Percentiles rank a stretch among this genome's conserved stretches.
phyloP scores from a whole-genome alignment of 148 eudicot genomes.

The Fallopia convolvulus region DNA sequence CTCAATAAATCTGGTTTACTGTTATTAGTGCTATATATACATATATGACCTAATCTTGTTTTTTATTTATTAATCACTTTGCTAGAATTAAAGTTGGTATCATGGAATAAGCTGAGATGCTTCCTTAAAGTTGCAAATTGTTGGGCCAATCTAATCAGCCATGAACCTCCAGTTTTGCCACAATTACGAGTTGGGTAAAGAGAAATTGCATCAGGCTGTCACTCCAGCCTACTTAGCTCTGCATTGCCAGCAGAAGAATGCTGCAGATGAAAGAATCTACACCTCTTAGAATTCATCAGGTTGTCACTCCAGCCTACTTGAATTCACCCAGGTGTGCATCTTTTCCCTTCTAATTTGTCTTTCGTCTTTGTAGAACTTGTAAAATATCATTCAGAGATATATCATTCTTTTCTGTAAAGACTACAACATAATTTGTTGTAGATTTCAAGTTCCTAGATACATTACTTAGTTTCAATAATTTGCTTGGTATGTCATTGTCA shows the following conservation, averaged over 20 bases:
- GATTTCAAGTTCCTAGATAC: not conserved
- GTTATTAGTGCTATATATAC: not conserved
- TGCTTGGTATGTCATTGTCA: not conserved
- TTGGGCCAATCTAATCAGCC: constrained; percentile 67
- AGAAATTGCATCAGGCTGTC: not conserved
- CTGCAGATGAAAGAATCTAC: not conserved
- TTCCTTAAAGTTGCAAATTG: constrained; percentile 62
- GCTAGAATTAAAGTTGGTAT: constrained; percentile 30
- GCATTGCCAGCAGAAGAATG: not conserved
- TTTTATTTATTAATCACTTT: not conserved
- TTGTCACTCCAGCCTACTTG: not conserved
- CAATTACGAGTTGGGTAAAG: constrained; percentile 30
- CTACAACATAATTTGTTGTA: not conserved
- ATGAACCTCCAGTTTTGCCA: constrained; percentile 56
- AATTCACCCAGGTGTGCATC: not conserved
- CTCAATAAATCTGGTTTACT: not conserved
- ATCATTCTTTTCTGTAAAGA: constrained; percentile 5
- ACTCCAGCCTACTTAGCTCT: not conserved
- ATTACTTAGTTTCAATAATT: not conserved
- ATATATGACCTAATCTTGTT: not conserved
- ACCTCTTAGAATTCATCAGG: not conserved
- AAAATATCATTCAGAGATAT: not conserved
- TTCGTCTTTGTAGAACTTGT: not conserved
- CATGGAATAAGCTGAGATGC: constrained; percentile 49
- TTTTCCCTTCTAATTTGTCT: not conserved